A percentile compares a stretch with the other conserved stretches of the same genome.
phyloP scores from a whole-genome alignment of 495 filamentous ascomycete species.

The Parmelia sp. region DNA sequence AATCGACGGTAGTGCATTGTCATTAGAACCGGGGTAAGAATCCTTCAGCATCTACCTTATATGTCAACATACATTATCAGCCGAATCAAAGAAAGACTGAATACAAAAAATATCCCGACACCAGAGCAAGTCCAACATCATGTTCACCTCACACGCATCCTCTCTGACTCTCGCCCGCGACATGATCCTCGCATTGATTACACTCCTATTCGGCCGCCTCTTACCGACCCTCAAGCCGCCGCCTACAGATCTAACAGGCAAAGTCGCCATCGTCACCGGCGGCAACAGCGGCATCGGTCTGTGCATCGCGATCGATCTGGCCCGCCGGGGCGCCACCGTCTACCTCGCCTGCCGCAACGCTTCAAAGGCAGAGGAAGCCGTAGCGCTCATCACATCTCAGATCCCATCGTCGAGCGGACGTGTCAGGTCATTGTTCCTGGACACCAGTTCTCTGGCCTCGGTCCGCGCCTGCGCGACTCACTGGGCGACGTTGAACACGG shows the following conservation, averaged over 20 bases:
- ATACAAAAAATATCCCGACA: no score
- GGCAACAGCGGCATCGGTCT: conserved; percentile 27
- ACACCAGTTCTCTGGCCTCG: conserved; percentile 6
- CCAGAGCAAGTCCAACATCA: no score
- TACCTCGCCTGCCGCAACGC: conserved; percentile 26
- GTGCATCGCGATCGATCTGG: conserved; percentile 22
- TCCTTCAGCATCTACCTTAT: no score
- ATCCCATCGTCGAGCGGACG: neutral
- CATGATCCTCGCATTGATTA: neutral
- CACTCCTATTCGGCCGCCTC: conserved; percentile 4
- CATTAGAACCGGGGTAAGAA: no score
- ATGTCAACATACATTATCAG: no score
- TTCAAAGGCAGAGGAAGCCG: conserved; percentile 10
- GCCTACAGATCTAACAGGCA: conserved; percentile 21
- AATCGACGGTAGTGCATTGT: no score
- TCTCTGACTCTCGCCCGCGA: no score
- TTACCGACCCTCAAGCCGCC: conserved; percentile 2
- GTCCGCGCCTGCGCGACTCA: neutral
- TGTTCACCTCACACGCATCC: no score
- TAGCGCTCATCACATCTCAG: conserved; percentile 1
- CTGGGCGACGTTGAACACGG: neutral
- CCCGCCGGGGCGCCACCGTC: conserved; percentile 23
- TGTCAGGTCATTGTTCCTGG: neutral
- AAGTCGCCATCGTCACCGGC: conserved; percentile 26
- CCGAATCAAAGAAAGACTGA: no score